A percentile compares a stretch with the other conserved stretches of the same genome.
These are phyloP conservation scores for Aspergillus sp. DNA, from an alignment of 2,329 filamentous ascomycete genomes.

Conservation along the genomic window DNA sequence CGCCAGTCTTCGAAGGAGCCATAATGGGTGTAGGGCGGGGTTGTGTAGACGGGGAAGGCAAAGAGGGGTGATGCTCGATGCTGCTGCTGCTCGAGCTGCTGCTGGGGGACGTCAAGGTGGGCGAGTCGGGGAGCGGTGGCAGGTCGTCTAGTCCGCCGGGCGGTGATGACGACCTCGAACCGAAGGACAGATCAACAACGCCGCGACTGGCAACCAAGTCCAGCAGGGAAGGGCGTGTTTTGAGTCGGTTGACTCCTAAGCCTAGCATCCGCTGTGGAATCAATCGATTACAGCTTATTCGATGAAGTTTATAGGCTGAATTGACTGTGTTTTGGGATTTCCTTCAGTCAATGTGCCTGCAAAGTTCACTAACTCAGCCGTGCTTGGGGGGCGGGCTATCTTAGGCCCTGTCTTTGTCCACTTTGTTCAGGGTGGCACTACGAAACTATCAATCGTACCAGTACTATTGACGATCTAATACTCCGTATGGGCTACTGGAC, in stretches of 20 bases:
- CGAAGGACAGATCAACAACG: slow-evolving; percentile 8
- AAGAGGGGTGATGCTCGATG: slow-evolving; percentile 12
- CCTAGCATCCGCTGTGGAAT: slow-evolving; percentile 47
- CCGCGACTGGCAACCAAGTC: slow-evolving; percentile 47
- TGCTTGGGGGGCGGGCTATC: no score
- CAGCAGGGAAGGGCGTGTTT: slow-evolving; percentile 57
- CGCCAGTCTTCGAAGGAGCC: slow-evolving; percentile 42
- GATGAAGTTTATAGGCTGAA: background rate
- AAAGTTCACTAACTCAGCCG: no score
- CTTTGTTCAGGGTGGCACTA: no score
- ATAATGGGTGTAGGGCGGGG: slow-evolving; percentile 29
- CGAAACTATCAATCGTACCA: no score
- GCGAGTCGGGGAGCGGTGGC: slow-evolving; percentile 42
- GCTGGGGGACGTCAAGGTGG: slow-evolving; percentile 27
- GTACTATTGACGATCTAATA: no score
- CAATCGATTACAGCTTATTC: no score
- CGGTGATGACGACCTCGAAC: slow-evolving; percentile 18
- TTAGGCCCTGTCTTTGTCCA: no score
- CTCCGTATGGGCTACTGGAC: no score
- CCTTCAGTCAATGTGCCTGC: no score
- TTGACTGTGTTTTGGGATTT: background rate
- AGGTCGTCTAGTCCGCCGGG: slow-evolving; percentile 38
- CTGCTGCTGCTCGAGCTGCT: slow-evolving; percentile 8
- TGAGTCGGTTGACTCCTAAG: slow-evolving; percentile 52
- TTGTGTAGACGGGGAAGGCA: slow-evolving; percentile 19